A percentile compares a stretch with the other conserved stretches of the same genome.
Conservation (phyloP, 345 rosid genomes). For the Moringa oleifera region DNA sequence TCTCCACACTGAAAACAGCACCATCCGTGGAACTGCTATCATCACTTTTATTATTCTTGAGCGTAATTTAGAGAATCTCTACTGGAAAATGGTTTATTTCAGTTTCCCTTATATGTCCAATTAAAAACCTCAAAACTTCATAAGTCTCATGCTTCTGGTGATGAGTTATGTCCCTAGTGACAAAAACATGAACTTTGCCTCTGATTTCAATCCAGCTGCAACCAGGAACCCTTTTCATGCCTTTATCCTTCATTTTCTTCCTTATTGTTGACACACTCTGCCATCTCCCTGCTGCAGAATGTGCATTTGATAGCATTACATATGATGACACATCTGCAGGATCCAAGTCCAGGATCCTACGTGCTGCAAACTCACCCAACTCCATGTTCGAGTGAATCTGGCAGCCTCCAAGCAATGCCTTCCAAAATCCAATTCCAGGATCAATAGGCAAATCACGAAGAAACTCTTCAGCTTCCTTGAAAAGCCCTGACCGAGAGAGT, state of each 20-base stretch:
- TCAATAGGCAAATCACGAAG: conserved; percentile 39
- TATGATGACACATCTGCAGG: conserved; percentile 74
- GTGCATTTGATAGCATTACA: conserved; percentile 77
- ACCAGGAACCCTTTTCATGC: conserved; percentile 58
- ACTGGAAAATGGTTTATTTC: conserved; percentile 16
- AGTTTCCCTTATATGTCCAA: conserved; percentile 28
- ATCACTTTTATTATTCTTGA: too few species aligned
- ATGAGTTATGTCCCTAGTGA: conserved; percentile 38
- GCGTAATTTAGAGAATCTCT: not conserved
- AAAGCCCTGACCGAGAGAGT: conserved; percentile 61
- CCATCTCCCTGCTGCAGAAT: conserved; percentile 67
- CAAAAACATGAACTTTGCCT: conserved; percentile 52
- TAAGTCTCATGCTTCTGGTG: conserved; percentile 48
- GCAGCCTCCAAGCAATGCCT: conserved; percentile 84
- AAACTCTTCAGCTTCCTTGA: conserved; percentile 53
- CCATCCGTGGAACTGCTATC: too few species aligned
- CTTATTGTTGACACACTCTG: conserved; percentile 41
- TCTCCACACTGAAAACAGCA: too few species aligned
- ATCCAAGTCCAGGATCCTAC: conserved; percentile 53
- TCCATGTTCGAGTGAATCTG: conserved; percentile 55
- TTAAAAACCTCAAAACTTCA: conserved; percentile 27
- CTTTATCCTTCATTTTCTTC: conserved; percentile 53
- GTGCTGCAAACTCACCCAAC: conserved; percentile 47
- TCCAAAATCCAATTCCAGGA: conserved; percentile 89
- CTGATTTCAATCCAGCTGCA: conserved; percentile 75